Conservation (phyloP, 768 basidiomycete genomes). For the Amanita subjunquillea region DNA sequence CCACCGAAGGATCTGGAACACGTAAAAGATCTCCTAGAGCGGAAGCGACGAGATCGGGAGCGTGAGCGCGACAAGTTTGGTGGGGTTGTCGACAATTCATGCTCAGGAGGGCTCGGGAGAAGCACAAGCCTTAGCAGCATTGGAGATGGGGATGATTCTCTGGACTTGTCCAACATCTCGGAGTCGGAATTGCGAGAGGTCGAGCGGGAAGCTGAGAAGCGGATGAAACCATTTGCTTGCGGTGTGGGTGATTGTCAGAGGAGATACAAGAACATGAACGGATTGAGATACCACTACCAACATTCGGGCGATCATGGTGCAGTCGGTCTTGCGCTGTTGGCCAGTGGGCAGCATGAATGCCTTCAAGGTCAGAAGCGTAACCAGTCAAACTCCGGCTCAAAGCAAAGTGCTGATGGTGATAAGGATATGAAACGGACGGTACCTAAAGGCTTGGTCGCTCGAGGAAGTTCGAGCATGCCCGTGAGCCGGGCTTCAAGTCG, state of each 20-base stretch:
- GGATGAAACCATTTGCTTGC: conserved; percentile 80
- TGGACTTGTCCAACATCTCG: conserved; percentile 36
- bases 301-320: conserved; percentile 95
- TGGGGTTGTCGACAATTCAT: conserved; percentile 7
- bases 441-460: conserved; percentile 4
- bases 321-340: conserved; percentile 75
- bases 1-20: conserved; percentile 80
- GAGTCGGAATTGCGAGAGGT: conserved; percentile 62
- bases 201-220: conserved; percentile 76
- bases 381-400: conserved; percentile 5
- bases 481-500: conserved; percentile 25
- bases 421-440: conserved; percentile 1
- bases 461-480: conserved; percentile 23
- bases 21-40: conserved; percentile 60
- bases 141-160: conserved; percentile 11
- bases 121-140: conserved; percentile 3
- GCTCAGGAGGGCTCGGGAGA: conserved; percentile 3
- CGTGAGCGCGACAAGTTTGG: conserved; percentile 13
- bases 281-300: conserved; percentile 91
- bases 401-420: conserved; percentile 7
- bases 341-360: conserved; percentile 54
- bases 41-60: conserved; percentile 34
- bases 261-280: conserved; percentile 99
- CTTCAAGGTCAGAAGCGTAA: conserved; percentile 15
- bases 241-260: conserved; percentile 80